Evolutionary conservation across 2,329 filamentous ascomycete genomes (phyloP), one percentile per base, ranked within the genome.

Genomic region (Aspergillus phoenicis): DNA sequence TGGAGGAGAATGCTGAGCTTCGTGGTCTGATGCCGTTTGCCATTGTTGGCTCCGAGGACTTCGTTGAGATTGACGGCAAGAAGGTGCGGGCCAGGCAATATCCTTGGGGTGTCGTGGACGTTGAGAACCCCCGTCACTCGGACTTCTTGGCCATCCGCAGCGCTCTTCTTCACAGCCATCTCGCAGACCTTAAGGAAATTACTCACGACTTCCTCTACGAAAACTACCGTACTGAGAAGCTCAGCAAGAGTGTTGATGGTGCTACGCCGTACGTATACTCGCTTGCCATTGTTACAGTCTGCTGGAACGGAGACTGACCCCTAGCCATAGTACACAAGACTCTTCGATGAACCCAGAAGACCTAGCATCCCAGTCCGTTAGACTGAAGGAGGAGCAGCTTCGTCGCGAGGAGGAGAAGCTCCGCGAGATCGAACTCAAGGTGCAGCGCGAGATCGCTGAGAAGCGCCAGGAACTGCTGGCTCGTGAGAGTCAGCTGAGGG

Each of bases 221-320:
- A 80, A 99, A 99, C 83, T 99, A 99, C 87, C 93, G 95, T 92
- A 99, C 95, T 75, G 95, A 99, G 91, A 98, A 98, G 85, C 91
- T 99, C 73, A 96, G 91, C 84, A 99, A 98, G 91, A 97, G 93
- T 78, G 95, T 99, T 71, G 93, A 97, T 78, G 91, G 91, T 81
- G 85, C 88, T 80, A 87, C 88, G 86, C 87, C 88, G 93, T 97
- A 91, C 71, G 93, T 92, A 62, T 64, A 11, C 48, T 43, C 20
- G 10, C 10, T 17, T 15, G 10, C 11, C 30, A 24, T 53, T 33
- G 17, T 58, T 13, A 22, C n/a, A 13, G 26, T 51, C 47, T 10
- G 8, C 17, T 17, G 3, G 11, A 43, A 17, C n/a, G 41, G 26
- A 45, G 47, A 48, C 62, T 73, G 65, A 71, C 56, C 11, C 30